Base-by-base conservation (phyloP, 2,329 filamentous ascomycete species). In the Apiospora sp. region DNA sequence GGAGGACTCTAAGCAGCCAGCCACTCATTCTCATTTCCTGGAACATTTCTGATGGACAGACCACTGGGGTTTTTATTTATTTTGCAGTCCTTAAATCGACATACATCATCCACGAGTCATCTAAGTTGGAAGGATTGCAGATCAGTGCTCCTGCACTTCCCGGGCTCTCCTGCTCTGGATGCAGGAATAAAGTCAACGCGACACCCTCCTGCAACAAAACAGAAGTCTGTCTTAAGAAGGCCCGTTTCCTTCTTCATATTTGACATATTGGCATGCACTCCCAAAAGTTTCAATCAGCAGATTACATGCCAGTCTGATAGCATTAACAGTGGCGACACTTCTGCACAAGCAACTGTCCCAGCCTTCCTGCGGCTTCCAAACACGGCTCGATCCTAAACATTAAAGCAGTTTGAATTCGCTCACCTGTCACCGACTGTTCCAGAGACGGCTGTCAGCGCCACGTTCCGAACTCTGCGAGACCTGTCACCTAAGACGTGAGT, bases 321-420 rank as follows among this genome's bases (percentile, higher is more conserved):
- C 37, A 4, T 61, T 61, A 16, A 61, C 1, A 8, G 54, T 19
- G 24, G 54, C 30, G 54, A 24, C 30, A 22, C 30, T 16, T 61
- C 54, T n/a, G 46, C 46, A 49, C 12, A 51, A 24, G 8, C n/a
- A 10, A 41, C 19, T n/a, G 10, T 64, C 34, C 58, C 58, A 64
- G 58, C 58, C 58, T 64, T 64, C 58, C 58, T 37, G 22, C 19
- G 4, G 58, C 58, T n/a, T 41, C 24, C 34, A 6, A 41, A 41
- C 34, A 41, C 58, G 58, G 58, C 58, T 64, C 58, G 58, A 64
- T 64, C 34, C 58, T 64, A 19, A 64, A 64, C 30, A 64, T 24
- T 64, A 64, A 64, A n/a, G 10, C 30, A 6, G 3, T 64, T 64
- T 64, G 34, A 64, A 64, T 64, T 64, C 34, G 13, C 13, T 41